Percentiles rank a stretch among this genome's conserved stretches.
Conservation (phyloP, 495 filamentous ascomycete genomes). For the Tuber aestivum region DNA sequence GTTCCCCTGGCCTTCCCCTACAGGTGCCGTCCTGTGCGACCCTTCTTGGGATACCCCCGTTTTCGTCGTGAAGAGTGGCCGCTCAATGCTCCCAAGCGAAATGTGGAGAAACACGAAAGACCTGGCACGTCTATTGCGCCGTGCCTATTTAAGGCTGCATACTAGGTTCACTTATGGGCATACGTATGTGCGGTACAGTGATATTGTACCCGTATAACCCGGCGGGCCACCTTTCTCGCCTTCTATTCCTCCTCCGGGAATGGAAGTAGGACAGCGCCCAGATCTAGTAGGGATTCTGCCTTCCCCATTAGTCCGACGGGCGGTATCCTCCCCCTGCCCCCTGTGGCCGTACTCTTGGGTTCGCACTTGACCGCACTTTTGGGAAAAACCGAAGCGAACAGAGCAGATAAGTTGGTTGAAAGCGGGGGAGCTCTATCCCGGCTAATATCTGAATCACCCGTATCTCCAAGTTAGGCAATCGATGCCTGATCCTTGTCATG, state of each 20-base stretch:
- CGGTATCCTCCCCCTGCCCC: background rate
- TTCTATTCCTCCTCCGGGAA: background rate
- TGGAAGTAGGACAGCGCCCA: background rate
- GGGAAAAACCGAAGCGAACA: background rate
- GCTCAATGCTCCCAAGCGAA: background rate
- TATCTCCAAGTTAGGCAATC: background rate
- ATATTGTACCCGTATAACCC: background rate
- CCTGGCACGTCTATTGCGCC: background rate
- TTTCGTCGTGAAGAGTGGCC: background rate
- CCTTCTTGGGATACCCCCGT: background rate
- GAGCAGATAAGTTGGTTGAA: background rate
- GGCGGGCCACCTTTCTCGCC: background rate
- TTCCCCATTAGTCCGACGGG: background rate
- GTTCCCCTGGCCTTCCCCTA: background rate
- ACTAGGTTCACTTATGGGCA: background rate
- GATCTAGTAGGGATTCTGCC: background rate
- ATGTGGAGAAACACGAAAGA: background rate
- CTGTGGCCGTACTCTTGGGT: background rate
- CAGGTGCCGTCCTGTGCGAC: background rate
- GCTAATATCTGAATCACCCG: background rate
- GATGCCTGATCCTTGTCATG: background rate
- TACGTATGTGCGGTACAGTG: background rate
- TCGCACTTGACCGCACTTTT: background rate
- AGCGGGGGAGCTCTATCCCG: background rate
- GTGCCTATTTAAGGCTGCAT: background rate